Conservation (phyloP, 768 basidiomycete genomes). For the Boletus reticulatus region DNA sequence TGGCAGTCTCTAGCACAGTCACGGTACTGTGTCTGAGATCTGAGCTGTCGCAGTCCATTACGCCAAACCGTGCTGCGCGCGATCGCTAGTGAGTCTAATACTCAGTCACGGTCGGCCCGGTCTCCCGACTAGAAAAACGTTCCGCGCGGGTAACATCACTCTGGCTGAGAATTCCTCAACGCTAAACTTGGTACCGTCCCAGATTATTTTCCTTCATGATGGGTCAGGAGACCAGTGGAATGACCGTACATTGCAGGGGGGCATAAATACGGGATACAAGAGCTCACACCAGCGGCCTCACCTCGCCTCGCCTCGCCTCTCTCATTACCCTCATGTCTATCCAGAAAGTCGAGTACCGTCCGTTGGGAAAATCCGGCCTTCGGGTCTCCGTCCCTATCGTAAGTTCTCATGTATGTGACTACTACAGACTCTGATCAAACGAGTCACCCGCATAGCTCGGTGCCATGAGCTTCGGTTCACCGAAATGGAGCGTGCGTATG, state of each 20-base stretch:
- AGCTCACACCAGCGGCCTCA: neutral
- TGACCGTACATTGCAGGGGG: neutral
- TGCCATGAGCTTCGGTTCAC: slow-evolving; percentile 27
- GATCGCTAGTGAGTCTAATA: neutral
- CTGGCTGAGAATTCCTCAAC: too few species aligned
- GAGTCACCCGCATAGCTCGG: slow-evolving; percentile 17
- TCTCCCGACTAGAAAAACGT: neutral
- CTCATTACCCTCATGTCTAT: neutral
- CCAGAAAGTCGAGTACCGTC: slow-evolving; percentile 21
- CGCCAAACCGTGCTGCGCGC: neutral
- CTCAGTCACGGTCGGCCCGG: neutral
- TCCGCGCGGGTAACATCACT: too few species aligned
- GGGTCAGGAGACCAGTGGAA: neutral
- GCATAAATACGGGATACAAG: neutral
- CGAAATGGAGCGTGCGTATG: slow-evolving; percentile 27
- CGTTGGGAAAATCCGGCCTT: slow-evolving; percentile 28
- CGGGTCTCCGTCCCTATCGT: slow-evolving; percentile 35
- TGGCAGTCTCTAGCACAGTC: neutral
- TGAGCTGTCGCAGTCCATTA: neutral
- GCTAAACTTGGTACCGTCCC: neutral
- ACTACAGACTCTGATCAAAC: neutral
- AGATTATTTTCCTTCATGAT: neutral
- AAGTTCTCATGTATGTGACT: slow-evolving; percentile 1
- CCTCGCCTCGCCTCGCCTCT: too few species aligned
- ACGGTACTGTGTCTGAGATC: too few species aligned